Evolutionary conservation across 179 eudicot genomes (phyloP), one percentile per base, ranked within the genome.

Genomic region (Camellia oleifera): DNA sequence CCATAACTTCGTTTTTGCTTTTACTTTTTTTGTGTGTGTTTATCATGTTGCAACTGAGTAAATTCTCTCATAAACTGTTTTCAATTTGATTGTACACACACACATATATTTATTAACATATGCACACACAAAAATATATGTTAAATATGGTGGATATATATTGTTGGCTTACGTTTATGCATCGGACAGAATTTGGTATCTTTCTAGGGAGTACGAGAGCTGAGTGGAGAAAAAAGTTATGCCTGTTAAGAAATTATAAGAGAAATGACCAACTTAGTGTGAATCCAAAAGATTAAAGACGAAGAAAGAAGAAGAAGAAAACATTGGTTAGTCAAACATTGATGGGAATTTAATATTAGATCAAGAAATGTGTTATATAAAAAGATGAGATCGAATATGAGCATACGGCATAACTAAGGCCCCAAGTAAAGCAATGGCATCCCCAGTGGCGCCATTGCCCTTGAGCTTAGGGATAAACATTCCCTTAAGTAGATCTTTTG

Each of bases 361-460:
- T 54, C 58, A 54, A 11, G 13, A 54, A 54, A 54, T 66, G 12
- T 15, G 52, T 69, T 48, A 15, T 18, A 57, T 70, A 72, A 52
- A 32, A 13, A 52, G 45, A 53, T 23, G 56, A 11, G 53, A 74
- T 69, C 40, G 40, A 32, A 32, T 32, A 32, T 32, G 40, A 32
- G 40, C 86, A 20, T 86, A 93, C 98, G 98, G 98, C 94, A 93
- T 92, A 58, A 93, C 85, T 74, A 92, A 91, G 68, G 98, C 94
- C 11, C 97, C 97, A 0, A 93, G 73, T 15, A 93, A 84, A 13
- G 98, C 94, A n/a, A 93, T 90, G 75, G 97, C 91, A 72, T 92
- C 94, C 18, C 86, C 92, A 15, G 91, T 92, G 66, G 98, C 91
- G 0, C 89, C 83, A 7, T 82, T 83, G 18, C 94, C 92, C 0